These are phyloP conservation scores for Clonostachys byssicola DNA, from an alignment of 2,329 filamentous ascomycete genomes.

Conservation along the genomic window DNA sequence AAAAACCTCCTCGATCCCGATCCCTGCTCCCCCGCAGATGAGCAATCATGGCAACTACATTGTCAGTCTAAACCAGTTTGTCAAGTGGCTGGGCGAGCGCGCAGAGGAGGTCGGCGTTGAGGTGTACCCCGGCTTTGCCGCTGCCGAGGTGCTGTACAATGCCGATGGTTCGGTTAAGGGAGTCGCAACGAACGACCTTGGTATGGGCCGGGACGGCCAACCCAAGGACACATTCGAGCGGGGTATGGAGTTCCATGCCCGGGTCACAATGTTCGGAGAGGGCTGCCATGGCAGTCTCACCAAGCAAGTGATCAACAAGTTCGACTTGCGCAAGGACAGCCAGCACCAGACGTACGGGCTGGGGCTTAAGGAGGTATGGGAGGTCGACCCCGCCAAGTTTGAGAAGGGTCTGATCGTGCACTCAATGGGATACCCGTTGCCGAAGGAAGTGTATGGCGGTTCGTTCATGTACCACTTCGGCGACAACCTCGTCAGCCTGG, in stretches of 20 bases:
- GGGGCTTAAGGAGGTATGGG: conserved; percentile 96
- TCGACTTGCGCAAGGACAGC: conserved; percentile 81
- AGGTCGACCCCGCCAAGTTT: conserved; percentile 90
- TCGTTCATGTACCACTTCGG: conserved; percentile 99
- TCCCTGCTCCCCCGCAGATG: conserved; percentile 95
- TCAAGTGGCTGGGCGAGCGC: conserved; percentile 91
- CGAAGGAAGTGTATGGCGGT: conserved; percentile 87
- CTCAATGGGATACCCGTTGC: conserved; percentile 88
- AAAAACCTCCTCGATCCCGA: conserved; percentile 69
- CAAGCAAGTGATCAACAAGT: conserved; percentile 94
- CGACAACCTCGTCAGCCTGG: conserved; percentile 90
- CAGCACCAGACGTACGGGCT: conserved; percentile 94
- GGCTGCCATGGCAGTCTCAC: conserved; percentile 94
- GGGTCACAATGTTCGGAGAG: conserved; percentile 87
- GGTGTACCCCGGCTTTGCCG: conserved; percentile 93
- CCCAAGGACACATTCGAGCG: conserved; percentile 90
- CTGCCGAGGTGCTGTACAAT: conserved; percentile 85
- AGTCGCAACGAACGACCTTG: conserved; percentile 93
- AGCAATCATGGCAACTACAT: conserved; percentile 98
- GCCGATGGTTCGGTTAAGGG: conserved; percentile 85
- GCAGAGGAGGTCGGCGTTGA: conserved; percentile 97
- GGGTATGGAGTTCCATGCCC: conserved; percentile 97
- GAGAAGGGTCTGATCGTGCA: conserved; percentile 80
- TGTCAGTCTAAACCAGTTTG: conserved; percentile 89
- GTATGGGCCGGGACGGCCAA: conserved; percentile 75